Evolutionary conservation across 495 filamentous ascomycete species (phyloP).

Genomic region (Aspergillus kassunensis): DNA sequence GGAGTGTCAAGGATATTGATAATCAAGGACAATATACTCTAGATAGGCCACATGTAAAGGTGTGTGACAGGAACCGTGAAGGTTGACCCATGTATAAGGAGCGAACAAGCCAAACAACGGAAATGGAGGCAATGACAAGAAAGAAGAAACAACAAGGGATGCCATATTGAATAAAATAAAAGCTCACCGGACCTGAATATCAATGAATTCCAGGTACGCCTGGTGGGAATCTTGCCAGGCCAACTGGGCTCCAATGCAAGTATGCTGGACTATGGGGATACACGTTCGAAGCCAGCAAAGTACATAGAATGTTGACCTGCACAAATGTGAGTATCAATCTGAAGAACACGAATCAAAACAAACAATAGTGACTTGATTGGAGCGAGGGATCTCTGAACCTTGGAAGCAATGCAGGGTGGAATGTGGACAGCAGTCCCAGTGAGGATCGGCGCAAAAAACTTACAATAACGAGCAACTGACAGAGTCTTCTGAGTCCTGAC

Average conservation of each 20-base stretch:
- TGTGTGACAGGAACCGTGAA: slow-evolving; percentile 3
- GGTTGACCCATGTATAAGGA: slow-evolving; percentile 1
- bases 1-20: too few species aligned
- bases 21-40: too few species aligned
- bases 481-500: not conserved
- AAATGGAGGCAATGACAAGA: not conserved
- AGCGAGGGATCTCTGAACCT: not conserved
- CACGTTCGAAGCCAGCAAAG: slow-evolving; percentile 3
- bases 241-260: slow-evolving; percentile 11
- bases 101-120: not conserved
- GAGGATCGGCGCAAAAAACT: slow-evolving; percentile 3
- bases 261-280: slow-evolving; percentile 11
- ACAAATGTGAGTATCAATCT: slow-evolving; percentile 5
- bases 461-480: slow-evolving; percentile 7
- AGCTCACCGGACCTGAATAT: slow-evolving; percentile 14
- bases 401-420: slow-evolving; percentile 23
- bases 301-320: slow-evolving; percentile 19
- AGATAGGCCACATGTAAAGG: not conserved
- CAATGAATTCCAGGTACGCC: slow-evolving; percentile 15
- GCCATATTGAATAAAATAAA: slow-evolving; percentile 10
- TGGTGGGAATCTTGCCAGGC: slow-evolving; percentile 16
- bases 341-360: slow-evolving; percentile 10
- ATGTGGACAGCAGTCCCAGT: slow-evolving; percentile 13
- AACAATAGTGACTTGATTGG: not conserved
- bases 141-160: not conserved